These are phyloP conservation scores for Tillandsia leiboldiana DNA, from an alignment of 176 grass and related monocot genomes.

Conservation along the genomic window DNA sequence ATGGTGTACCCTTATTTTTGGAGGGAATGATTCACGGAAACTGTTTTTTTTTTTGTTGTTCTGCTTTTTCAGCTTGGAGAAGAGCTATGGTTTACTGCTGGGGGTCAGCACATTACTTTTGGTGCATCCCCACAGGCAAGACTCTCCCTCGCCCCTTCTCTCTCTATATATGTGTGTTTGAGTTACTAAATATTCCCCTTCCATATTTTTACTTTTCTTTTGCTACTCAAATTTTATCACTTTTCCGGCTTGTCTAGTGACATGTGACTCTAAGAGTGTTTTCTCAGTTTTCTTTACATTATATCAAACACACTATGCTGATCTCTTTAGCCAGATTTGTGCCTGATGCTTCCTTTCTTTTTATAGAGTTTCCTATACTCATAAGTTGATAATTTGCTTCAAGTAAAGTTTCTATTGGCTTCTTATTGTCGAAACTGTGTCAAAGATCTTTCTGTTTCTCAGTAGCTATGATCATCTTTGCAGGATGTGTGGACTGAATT, in stretches of 20 bases:
- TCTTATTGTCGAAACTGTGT: neutral
- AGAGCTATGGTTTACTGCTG: constrained; percentile 83
- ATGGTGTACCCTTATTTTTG: neutral
- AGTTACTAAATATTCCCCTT: neutral
- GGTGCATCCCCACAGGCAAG: constrained; percentile 85
- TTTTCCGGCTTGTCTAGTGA: neutral
- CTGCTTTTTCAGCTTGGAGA: constrained; percentile 73
- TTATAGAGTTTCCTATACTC: too few species aligned
- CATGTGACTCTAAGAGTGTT: neutral
- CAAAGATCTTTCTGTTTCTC: constrained; percentile 12
- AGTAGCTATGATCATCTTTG: constrained; percentile 18
- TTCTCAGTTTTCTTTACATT: too few species aligned
- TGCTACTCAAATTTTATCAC: too few species aligned
- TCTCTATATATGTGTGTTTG: neutral
- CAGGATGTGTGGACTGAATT: constrained; percentile 93
- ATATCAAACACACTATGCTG: too few species aligned
- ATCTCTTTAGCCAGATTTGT: too few species aligned
- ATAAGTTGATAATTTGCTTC: too few species aligned
- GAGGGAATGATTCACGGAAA: neutral
- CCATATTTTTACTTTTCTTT: too few species aligned
- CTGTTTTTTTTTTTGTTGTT: neutral
- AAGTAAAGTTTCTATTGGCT: neutral
- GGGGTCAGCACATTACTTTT: constrained; percentile 83
- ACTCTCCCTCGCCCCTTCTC: neutral
- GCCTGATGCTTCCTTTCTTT: neutral